Conservation (phyloP, 305 asterid species). For the Fraxinus albicans region DNA sequence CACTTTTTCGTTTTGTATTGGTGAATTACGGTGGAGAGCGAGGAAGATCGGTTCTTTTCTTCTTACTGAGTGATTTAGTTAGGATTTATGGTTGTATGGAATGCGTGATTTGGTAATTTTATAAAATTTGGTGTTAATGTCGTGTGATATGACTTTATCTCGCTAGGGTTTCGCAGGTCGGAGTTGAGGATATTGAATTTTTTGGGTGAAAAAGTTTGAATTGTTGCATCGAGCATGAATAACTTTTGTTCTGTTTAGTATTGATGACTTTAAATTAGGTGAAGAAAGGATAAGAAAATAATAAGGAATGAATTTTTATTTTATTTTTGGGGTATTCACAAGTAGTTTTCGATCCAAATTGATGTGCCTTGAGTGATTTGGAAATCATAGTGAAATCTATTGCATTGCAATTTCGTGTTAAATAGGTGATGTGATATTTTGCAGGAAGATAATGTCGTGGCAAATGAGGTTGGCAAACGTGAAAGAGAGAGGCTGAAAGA, state of each 20-base stretch:
- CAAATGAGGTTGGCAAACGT: conserved; percentile 64
- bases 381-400: neutral
- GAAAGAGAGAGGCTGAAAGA: conserved; percentile 74
- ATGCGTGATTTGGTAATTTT: neutral
- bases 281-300: neutral
- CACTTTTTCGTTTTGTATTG: neutral
- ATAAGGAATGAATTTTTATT: neutral
- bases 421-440: neutral
- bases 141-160: neutral
- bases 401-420: neutral
- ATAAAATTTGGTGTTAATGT: neutral
- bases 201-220: neutral
- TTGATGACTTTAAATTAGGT: neutral
- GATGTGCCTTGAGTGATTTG: neutral
- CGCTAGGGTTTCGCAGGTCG: neutral
- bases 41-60: conserved; percentile 37
- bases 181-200: neutral
- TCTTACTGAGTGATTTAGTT: neutral
- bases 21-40: neutral
- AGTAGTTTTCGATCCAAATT: neutral
- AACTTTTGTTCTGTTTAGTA: neutral
- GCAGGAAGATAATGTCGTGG: conserved; percentile 54
- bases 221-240: neutral
- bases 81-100: neutral
- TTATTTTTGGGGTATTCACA: neutral